Conservation (phyloP, 2,329 filamentous ascomycete genomes). For the Pyrenochaeta sp. region DNA sequence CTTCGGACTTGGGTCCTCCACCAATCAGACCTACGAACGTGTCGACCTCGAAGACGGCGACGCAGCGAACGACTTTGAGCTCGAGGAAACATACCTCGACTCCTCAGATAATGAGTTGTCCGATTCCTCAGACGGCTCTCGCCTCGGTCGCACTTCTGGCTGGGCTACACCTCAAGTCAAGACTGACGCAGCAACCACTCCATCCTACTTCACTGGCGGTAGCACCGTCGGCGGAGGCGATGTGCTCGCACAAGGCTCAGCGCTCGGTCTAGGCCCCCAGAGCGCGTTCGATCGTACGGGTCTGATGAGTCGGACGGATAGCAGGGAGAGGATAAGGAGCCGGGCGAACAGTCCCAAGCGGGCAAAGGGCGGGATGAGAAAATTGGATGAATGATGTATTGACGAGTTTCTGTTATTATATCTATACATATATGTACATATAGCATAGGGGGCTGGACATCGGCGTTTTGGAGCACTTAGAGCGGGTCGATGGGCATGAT, state of each 20-base stretch:
- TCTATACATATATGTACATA: not conserved
- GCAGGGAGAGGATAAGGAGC: slow-evolving; percentile 76
- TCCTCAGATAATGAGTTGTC: slow-evolving; percentile 69
- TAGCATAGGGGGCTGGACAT: not conserved
- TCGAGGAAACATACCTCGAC: slow-evolving; percentile 57
- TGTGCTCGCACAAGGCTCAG: slow-evolving; percentile 39
- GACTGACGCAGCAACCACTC: slow-evolving; percentile 21
- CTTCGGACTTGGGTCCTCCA: slow-evolving; percentile 59
- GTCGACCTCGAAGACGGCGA: slow-evolving; percentile 77
- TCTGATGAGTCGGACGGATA: slow-evolving; percentile 83
- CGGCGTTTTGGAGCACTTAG: not conserved
- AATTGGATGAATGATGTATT: slow-evolving; percentile 24
- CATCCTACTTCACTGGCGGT: slow-evolving; percentile 29
- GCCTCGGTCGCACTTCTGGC: slow-evolving; percentile 69
- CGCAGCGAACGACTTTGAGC: slow-evolving; percentile 75
- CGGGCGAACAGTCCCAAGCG: slow-evolving; percentile 59
- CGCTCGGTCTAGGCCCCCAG: slow-evolving; percentile 40
- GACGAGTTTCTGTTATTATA: not conserved
- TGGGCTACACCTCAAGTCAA: slow-evolving; percentile 72
- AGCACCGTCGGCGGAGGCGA: slow-evolving; percentile 30
- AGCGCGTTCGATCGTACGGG: slow-evolving; percentile 67
- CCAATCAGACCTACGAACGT: slow-evolving; percentile 73
- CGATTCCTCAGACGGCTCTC: slow-evolving; percentile 66
- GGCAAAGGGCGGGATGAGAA: slow-evolving; percentile 21
- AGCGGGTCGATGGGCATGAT: not conserved